A percentile compares a stretch with the other conserved stretches of the same genome.
Conservation (phyloP, 2,329 filamentous ascomycete species). For the Venturia pyrina region DNA sequence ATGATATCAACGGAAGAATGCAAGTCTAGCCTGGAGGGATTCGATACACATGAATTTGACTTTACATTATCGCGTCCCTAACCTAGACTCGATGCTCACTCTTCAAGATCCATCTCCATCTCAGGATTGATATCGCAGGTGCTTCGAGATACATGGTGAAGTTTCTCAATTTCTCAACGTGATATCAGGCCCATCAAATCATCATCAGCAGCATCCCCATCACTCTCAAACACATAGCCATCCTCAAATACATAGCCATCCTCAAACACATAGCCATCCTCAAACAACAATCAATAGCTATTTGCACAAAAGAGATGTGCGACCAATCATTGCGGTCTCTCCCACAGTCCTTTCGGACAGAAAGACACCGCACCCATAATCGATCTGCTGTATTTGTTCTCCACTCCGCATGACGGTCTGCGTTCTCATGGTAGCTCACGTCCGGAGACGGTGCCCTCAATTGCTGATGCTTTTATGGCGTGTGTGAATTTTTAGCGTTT, state of each 20-base stretch:
- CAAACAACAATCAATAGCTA: background rate
- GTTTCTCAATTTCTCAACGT: too few species aligned
- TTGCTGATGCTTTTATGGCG: slow-evolving; percentile 51
- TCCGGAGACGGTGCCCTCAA: slow-evolving; percentile 33
- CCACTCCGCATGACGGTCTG: slow-evolving; percentile 49
- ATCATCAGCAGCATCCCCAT: background rate
- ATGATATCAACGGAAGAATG: too few species aligned
- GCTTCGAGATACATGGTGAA: too few species aligned
- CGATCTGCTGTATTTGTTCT: slow-evolving; percentile 39
- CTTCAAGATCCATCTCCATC: too few species aligned
- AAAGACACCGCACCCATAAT: slow-evolving; percentile 34
- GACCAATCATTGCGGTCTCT: slow-evolving; percentile 51
- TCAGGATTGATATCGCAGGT: too few species aligned
- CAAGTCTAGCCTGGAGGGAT: too few species aligned
- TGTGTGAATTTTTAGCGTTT: slow-evolving; percentile 45
- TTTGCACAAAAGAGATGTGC: slow-evolving; percentile 29
- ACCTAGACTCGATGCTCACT: too few species aligned
- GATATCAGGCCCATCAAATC: background rate
- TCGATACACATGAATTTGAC: too few species aligned
- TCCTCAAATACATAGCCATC: too few species aligned
- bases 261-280: background rate
- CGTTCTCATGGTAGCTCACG: slow-evolving; percentile 43
- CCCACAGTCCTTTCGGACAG: slow-evolving; percentile 32
- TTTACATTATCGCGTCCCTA: too few species aligned
- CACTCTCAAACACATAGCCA: background rate